Percentiles rank a stretch among this genome's conserved stretches.
Evolutionary conservation across 495 filamentous ascomycete species (phyloP).

Genomic region (Extremus antarcticus): DNA sequence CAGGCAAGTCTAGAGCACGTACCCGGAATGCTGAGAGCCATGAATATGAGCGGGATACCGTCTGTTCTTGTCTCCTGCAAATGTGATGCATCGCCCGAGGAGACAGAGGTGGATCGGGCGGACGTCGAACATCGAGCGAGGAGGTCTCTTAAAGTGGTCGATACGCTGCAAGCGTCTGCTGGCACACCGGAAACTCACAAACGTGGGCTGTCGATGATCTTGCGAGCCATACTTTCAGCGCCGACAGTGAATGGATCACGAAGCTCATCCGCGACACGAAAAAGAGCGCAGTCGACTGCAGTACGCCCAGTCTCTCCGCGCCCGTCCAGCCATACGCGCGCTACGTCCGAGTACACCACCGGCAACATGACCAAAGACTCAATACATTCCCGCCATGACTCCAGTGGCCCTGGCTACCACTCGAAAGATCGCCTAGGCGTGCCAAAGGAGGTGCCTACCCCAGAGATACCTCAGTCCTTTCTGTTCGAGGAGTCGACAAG

Average conservation of each 20-base stretch:
- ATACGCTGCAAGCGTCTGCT: slow-evolving; percentile 61
- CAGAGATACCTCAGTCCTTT: slow-evolving; percentile 18
- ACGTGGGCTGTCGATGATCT: slow-evolving; percentile 64
- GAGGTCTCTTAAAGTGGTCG: slow-evolving; percentile 47
- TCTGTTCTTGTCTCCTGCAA: slow-evolving; percentile 20
- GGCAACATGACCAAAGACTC: slow-evolving; percentile 13
- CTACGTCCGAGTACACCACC: slow-evolving; percentile 30
- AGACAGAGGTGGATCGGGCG: slow-evolving; percentile 43
- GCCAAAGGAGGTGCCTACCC: slow-evolving; percentile 1
- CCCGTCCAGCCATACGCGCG: slow-evolving; percentile 26
- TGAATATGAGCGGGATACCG: slow-evolving; percentile 14
- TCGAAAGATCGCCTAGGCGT: slow-evolving; percentile 3
- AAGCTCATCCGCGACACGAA: slow-evolving; percentile 10
- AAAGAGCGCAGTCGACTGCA: slow-evolving; percentile 30
- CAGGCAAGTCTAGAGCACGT: slow-evolving; percentile 56
- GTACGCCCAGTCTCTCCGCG: slow-evolving; percentile 24
- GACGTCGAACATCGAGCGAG: slow-evolving; percentile 46
- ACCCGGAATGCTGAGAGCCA: slow-evolving; percentile 54
- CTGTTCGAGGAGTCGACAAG: slow-evolving; percentile 29
- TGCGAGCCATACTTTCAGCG: slow-evolving; percentile 54
- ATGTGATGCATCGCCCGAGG: slow-evolving; percentile 12
- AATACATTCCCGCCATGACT: slow-evolving; percentile 22
- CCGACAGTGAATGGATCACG: neutral
- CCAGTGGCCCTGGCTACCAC: slow-evolving; percentile 11
- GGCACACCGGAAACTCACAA: slow-evolving; percentile 62